phyloP scores from a whole-genome alignment of 2,329 filamentous ascomycete species.

The Nemania bipapillata region DNA sequence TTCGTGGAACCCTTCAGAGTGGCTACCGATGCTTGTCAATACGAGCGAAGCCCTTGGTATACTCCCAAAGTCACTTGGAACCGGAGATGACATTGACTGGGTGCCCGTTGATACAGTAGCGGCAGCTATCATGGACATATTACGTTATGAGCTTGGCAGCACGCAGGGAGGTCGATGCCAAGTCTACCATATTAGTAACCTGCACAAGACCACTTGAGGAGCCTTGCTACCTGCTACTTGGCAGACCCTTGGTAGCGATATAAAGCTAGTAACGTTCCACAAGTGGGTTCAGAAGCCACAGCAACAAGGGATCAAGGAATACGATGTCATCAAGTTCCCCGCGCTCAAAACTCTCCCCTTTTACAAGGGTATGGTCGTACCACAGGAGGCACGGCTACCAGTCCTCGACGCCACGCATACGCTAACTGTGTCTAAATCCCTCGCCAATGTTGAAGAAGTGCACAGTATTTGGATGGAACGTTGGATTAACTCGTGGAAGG shows the following conservation, averaged over 20 bases:
- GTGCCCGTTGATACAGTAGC: slow-evolving; percentile 37
- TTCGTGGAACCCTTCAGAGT: slow-evolving; percentile 40
- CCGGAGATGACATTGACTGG: slow-evolving; percentile 38
- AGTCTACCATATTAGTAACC: slow-evolving; percentile 18
- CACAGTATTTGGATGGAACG: slow-evolving; percentile 25
- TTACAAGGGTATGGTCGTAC: slow-evolving; percentile 1
- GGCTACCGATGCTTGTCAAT: slow-evolving; percentile 40
- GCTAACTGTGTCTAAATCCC: neutral
- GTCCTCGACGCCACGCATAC: neutral
- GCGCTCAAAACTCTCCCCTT: slow-evolving; percentile 21
- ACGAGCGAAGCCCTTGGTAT: slow-evolving; percentile 27
- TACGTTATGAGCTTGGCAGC: slow-evolving; percentile 6
- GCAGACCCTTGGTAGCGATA: neutral
- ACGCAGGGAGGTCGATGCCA: neutral
- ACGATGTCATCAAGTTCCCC: slow-evolving; percentile 5
- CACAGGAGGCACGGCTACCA: slow-evolving; percentile 8
- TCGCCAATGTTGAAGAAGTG: slow-evolving; percentile 5
- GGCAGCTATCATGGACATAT: slow-evolving; percentile 6
- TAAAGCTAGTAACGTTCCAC: slow-evolving; percentile 5
- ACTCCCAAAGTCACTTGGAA: slow-evolving; percentile 19
- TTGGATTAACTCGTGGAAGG: slow-evolving; percentile 16
- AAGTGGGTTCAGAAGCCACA: slow-evolving; percentile 14
- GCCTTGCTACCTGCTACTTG: slow-evolving; percentile 10
- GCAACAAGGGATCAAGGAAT: neutral
- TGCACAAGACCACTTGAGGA: slow-evolving; percentile 9